Conservation (phyloP, 2,329 filamentous ascomycete genomes). For the Aspergillus bombycis region DNA sequence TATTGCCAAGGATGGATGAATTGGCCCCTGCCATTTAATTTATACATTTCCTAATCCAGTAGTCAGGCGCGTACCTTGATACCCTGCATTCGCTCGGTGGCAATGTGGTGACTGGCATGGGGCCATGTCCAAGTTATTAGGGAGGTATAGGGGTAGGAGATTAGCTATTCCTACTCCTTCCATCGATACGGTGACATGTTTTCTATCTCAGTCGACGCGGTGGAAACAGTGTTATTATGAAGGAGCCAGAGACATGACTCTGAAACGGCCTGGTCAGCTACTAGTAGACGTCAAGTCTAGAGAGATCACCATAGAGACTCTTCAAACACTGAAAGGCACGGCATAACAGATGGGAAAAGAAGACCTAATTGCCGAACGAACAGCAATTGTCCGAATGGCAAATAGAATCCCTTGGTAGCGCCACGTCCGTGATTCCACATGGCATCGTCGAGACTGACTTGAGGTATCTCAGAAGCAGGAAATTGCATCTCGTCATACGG, state of each 20-base stretch:
- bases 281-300: not conserved
- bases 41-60: not conserved
- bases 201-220: not conserved
- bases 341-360: not conserved
- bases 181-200: not conserved
- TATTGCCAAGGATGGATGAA: constrained; percentile 7
- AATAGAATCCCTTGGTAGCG: not conserved
- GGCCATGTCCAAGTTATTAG: not conserved
- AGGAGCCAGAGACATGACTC: not conserved
- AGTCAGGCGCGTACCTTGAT: not conserved
- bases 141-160: not conserved
- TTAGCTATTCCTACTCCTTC: not conserved
- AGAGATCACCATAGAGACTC: not conserved
- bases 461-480: not conserved
- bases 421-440: not conserved
- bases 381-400: not conserved
- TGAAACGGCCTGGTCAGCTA: not conserved
- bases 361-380: not conserved
- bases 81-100: not conserved
- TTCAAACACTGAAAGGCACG: not conserved
- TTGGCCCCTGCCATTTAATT: constrained; percentile 11
- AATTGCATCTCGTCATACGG: constrained; percentile 3
- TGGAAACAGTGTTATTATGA: not conserved
- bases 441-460: not conserved
- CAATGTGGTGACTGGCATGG: constrained; percentile 2